Percentiles rank a stretch among this genome's conserved stretches.
Conservation (phyloP, 371 early-diverging fungal species). For the Mortierella sp. region DNA sequence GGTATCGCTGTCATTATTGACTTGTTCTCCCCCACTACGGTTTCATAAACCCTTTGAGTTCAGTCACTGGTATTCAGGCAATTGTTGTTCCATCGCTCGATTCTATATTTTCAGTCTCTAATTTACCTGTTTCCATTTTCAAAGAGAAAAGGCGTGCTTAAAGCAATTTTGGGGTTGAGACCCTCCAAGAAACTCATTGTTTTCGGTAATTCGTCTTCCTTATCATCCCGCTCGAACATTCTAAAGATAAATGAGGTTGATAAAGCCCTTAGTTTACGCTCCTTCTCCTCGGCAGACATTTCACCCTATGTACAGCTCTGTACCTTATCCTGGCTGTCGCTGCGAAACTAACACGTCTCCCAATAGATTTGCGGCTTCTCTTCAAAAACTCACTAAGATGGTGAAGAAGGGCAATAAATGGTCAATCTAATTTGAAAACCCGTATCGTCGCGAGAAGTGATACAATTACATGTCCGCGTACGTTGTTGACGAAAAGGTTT, state of each 20-base stretch:
- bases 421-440: background rate
- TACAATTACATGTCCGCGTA: background rate
- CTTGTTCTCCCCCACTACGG: background rate
- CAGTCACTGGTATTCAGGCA: background rate
- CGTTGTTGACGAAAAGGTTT: constrained; percentile 39
- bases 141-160: constrained; percentile 23
- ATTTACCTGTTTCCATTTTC: constrained; percentile 18
- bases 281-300: background rate
- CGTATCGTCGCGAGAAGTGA: background rate
- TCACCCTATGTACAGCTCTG: background rate
- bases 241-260: constrained; percentile 5
- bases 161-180: constrained; percentile 6
- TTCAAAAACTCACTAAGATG: constrained; percentile 38
- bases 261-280: background rate
- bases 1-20: background rate
- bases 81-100: background rate
- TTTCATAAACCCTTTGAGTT: background rate
- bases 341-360: constrained; percentile 59
- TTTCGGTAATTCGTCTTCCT: constrained; percentile 46
- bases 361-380: constrained; percentile 52
- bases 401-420: background rate
- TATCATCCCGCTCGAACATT: constrained; percentile 56
- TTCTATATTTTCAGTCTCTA: background rate
- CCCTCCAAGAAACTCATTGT: constrained; percentile 52
- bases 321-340: constrained; percentile 59